Percentiles rank a stretch among this genome's conserved stretches.
phyloP scores from a whole-genome alignment of 2,329 filamentous ascomycete genomes.

The Aspergillus ruber region DNA sequence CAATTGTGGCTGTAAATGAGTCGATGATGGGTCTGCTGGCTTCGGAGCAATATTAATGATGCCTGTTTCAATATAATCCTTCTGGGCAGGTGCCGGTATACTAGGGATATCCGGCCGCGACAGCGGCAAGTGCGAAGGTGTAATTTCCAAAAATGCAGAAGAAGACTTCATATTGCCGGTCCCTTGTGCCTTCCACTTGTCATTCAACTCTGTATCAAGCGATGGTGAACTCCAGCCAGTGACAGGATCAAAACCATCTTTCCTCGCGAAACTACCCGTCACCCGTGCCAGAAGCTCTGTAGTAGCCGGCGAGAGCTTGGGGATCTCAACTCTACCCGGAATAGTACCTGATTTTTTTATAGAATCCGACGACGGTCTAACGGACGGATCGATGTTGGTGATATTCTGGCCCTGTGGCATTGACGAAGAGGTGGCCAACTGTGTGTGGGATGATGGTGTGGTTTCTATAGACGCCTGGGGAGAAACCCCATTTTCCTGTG shows the following conservation, averaged over 20 bases:
- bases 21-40: constrained; percentile 4
- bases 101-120: constrained; percentile 8
- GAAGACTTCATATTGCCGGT: constrained; percentile 16
- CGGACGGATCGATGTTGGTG: constrained; percentile 6
- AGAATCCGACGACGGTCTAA: constrained; percentile 3
- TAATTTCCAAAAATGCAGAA: constrained; percentile 19
- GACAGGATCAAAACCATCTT: constrained; percentile 8
- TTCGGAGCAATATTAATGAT: constrained; percentile 11
- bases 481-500: constrained; percentile 18
- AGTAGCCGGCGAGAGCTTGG: constrained; percentile 20
- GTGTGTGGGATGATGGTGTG: constrained; percentile 11
- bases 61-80: constrained; percentile 1
- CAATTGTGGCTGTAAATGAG: constrained; percentile 2
- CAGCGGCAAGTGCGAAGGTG: constrained; percentile 16
- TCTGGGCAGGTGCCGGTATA: constrained; percentile 4
- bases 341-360: constrained; percentile 6
- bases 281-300: constrained; percentile 21
- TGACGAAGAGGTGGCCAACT: constrained; percentile 9
- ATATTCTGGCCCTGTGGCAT: constrained; percentile 1
- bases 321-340: constrained; percentile 15
- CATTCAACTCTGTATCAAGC: constrained; percentile 2
- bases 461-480: constrained; percentile 18
- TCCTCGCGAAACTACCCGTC: constrained; percentile 11
- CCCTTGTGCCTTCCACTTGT: constrained; percentile 1
- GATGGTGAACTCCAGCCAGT: constrained; percentile 7